phyloP scores from a whole-genome alignment of 495 filamentous ascomycete species.

The Clavariopsis aquatica region DNA sequence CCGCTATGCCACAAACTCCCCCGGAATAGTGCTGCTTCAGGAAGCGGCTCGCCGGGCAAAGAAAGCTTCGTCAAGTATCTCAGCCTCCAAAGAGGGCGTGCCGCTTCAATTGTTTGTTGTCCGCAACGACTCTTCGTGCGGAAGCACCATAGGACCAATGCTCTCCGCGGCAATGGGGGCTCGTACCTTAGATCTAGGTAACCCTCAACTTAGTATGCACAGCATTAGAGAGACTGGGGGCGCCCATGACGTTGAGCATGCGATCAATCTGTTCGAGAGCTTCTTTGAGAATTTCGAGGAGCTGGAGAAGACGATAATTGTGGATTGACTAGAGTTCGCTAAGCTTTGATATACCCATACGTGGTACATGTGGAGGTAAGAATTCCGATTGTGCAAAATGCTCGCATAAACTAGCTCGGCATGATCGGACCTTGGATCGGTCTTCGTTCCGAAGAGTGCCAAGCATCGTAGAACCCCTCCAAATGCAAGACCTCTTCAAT shows the following conservation, averaged over 20 bases:
- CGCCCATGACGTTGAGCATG: constrained; percentile 82
- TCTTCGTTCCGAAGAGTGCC: constrained; percentile 20
- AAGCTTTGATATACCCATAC: constrained; percentile 23
- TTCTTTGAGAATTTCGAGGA: constrained; percentile 84
- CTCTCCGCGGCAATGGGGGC: constrained; percentile 79
- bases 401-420: neutral
- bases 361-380: neutral
- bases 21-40: constrained; percentile 88
- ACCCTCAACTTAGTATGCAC: constrained; percentile 97
- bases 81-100: constrained; percentile 53
- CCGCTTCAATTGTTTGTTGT: constrained; percentile 96
- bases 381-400: neutral
- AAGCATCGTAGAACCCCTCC: constrained; percentile 17
- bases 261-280: constrained; percentile 79
- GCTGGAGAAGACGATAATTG: constrained; percentile 75
- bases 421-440: neutral
- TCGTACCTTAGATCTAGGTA: constrained; percentile 88
- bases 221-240: constrained; percentile 92
- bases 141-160: constrained; percentile 96
- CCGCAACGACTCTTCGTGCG: constrained; percentile 90
- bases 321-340: constrained; percentile 56
- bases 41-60: constrained; percentile 73
- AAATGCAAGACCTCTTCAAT: constrained; percentile 9
- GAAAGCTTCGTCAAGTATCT: constrained; percentile 42
- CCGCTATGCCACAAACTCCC: constrained; percentile 92